Conservation (phyloP, 345 rosid genomes). For the Ceriops tagal region DNA sequence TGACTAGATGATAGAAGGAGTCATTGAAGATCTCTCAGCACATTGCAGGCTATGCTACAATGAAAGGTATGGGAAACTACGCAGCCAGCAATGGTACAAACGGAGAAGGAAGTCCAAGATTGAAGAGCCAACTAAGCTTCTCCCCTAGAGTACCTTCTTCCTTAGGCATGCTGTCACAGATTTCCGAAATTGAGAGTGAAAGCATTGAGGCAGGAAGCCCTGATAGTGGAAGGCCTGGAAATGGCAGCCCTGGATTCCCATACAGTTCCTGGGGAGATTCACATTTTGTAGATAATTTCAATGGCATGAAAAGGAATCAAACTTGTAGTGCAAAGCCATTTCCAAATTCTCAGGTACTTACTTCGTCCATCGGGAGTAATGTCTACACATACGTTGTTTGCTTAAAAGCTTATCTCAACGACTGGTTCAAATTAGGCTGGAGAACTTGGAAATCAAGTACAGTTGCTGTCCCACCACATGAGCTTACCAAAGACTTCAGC, state of each 20-base stretch:
- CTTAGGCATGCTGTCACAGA: slow-evolving; percentile 60
- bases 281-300: slow-evolving; percentile 38
- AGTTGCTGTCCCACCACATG: slow-evolving; percentile 43
- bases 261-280: slow-evolving; percentile 65
- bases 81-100: slow-evolving; percentile 37
- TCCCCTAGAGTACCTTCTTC: slow-evolving; percentile 64
- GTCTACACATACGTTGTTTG: not conserved
- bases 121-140: slow-evolving; percentile 56
- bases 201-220: slow-evolving; percentile 31
- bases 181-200: slow-evolving; percentile 52
- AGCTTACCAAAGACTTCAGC: slow-evolving; percentile 55
- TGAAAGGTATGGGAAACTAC: slow-evolving; percentile 49
- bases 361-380: not conserved
- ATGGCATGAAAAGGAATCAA: slow-evolving; percentile 45
- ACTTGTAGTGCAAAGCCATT: slow-evolving; percentile 35
- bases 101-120: slow-evolving; percentile 50
- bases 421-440: slow-evolving; percentile 32
- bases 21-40: slow-evolving; percentile 20
- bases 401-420: slow-evolving; percentile 12
- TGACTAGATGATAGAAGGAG: slow-evolving; percentile 12
- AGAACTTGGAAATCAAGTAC: slow-evolving; percentile 34
- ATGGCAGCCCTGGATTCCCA: slow-evolving; percentile 29
- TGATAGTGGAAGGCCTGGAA: slow-evolving; percentile 30
- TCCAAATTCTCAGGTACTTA: slow-evolving; percentile 45
- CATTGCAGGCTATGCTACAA: slow-evolving; percentile 54